These are phyloP conservation scores for Entophlyctis luteolus DNA, from an alignment of 192 early-diverging fungal species.

Conservation along the genomic window DNA sequence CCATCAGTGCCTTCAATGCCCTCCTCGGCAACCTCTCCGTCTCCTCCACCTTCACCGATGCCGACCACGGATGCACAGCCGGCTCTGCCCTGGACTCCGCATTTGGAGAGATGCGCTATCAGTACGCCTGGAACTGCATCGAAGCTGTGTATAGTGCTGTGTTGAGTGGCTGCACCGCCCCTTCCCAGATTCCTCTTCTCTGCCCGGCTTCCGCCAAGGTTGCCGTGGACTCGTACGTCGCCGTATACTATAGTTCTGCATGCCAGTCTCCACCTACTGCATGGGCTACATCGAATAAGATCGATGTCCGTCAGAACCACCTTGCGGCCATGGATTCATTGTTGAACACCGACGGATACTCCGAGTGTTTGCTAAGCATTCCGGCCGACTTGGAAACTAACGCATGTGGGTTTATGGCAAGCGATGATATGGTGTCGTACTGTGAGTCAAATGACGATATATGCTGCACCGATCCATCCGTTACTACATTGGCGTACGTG, in stretches of 20 bases:
- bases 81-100: neutral
- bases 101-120: neutral
- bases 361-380: no score
- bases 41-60: neutral
- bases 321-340: neutral
- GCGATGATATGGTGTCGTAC: no score
- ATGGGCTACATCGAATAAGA: neutral
- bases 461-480: no score
- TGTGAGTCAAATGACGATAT: no score
- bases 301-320: neutral
- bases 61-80: neutral
- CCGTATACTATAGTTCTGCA: neutral
- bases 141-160: neutral
- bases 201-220: neutral
- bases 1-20: neutral
- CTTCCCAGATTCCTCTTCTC: neutral
- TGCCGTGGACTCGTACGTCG: neutral
- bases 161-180: no score
- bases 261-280: neutral
- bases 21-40: neutral
- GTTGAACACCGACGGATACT: no score
- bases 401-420: no score
- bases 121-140: neutral
- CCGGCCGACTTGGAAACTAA: no score
- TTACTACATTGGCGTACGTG: no score